Base-by-base conservation (phyloP, 108 stramenopile genomes). In the Stephanodiscus triporus region DNA sequence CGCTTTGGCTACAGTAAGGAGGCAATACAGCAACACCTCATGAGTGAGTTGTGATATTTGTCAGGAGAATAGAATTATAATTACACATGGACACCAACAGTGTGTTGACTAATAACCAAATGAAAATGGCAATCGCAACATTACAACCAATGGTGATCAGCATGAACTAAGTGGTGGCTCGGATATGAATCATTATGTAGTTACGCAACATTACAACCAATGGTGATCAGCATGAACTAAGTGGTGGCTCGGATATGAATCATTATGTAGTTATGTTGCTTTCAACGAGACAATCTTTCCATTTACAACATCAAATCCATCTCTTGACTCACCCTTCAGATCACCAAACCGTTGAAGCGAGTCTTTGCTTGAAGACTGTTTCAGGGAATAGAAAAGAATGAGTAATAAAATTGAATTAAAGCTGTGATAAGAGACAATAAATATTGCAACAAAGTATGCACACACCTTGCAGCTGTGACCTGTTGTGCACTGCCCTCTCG, bases 391-490 rank as follows among this genome's bases (percentile, higher is more conserved):
- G 34, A 4, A 61, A 27, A 16, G 43, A 1, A 49, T 8, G 23
- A 45, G 4, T 20, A 36, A 58, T 17, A 26, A 16, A 60, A 17
- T 37, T 22, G 8, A 36, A 51, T 20, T 20, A 16, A 49, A 16
- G 9, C 4, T 17, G 26, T 65, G 4, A 9, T 29, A 36, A 17
- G 58, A 20, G 26, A 61, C 60, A 19, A 23, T 24, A 64, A 5
- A 4, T 49, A 66, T 57, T 16, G 29, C 9, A 20, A 11, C 42
- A 63, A 19, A 43, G 24, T 66, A 20, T 24, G 26, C 48, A 48
- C 65, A 49, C 30, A 71, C 81, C 71, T 85, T 87, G 60, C 90
- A 91, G 4, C 84, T 83, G 66, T 91, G 90, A 2, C 86, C 90
- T 26, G 72, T 53, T 0, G 87, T 87, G 66, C 90, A 91, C 61